phyloP scores from a whole-genome alignment of 2,329 filamentous ascomycete genomes.

The Scedosporium aurantiacum region DNA sequence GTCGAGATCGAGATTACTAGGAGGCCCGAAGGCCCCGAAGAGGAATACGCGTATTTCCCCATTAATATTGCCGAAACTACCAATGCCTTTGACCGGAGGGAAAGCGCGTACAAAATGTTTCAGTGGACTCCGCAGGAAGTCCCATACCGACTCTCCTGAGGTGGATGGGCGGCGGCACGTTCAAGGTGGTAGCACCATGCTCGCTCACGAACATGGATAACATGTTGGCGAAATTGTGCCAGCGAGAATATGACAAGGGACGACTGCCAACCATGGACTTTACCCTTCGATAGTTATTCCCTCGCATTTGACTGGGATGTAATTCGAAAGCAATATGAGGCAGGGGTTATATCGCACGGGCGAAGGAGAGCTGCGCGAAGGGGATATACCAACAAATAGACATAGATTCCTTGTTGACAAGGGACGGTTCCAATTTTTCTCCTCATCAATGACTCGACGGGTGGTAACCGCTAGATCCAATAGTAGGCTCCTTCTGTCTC shows the following conservation, averaged over 20 bases:
- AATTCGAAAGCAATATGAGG: too few species aligned
- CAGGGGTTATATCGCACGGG: too few species aligned
- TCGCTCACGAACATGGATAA: not conserved
- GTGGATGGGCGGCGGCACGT: not conserved
- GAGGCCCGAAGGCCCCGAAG: not conserved
- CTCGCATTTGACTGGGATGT: too few species aligned
- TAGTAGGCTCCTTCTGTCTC: too few species aligned
- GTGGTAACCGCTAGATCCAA: too few species aligned
- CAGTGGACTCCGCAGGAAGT: not conserved
- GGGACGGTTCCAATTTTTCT: too few species aligned
- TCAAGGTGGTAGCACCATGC: not conserved
- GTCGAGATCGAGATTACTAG: not conserved
- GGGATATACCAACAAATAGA: too few species aligned
- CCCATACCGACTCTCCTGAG: not conserved
- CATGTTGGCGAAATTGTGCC: not conserved
- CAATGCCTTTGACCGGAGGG: conserved; percentile 17
- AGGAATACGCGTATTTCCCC: not conserved
- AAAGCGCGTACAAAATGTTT: not conserved
- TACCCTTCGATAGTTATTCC: not conserved
- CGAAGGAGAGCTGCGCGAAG: too few species aligned
- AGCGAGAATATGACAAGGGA: not conserved
- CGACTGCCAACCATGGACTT: not conserved
- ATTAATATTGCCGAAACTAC: not conserved
- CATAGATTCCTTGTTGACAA: too few species aligned
- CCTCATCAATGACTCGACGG: too few species aligned